Conservation (phyloP, 2,329 filamentous ascomycete genomes). For the Seiridium cupressi region DNA sequence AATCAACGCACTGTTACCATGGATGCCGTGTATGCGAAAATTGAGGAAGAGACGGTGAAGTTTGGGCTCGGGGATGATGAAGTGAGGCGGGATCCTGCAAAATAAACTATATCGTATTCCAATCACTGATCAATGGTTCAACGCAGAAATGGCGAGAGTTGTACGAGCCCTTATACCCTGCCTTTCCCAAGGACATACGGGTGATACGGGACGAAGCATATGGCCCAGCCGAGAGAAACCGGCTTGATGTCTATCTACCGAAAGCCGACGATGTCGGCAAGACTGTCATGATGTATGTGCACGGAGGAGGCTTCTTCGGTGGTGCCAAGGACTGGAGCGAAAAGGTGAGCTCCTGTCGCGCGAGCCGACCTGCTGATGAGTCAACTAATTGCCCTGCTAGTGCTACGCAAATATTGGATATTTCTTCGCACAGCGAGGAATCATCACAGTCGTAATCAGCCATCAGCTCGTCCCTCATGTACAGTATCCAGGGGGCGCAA, state of each 20-base stretch:
- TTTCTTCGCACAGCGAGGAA: not conserved
- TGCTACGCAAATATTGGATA: constrained; percentile 3
- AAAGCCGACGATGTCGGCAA: not conserved
- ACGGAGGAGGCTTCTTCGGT: not conserved
- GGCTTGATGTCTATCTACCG: not conserved
- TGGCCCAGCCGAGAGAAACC: not conserved
- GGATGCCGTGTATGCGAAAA: not conserved
- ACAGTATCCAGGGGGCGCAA: not conserved
- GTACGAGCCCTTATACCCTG: not conserved
- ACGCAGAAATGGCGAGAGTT: not conserved
- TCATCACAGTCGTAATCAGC: not conserved
- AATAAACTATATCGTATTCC: not conserved
- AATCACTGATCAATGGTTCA: not conserved
- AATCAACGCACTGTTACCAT: not conserved
- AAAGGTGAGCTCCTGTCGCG: not conserved
- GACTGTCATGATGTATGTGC: not conserved
- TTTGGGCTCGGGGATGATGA: not conserved
- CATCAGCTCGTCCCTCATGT: not conserved
- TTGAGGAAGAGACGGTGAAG: not conserved
- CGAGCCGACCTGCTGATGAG: no score
- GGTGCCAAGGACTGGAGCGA: constrained; percentile 1
- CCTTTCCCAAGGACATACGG: not conserved
- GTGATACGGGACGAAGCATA: not conserved
- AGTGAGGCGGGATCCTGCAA: not conserved
- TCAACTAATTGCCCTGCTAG: not conserved